Evolutionary conservation across 2,329 filamentous ascomycete genomes (phyloP), one percentile per base, ranked within the genome.

Genomic region (Arthrobotrys musiformis): DNA sequence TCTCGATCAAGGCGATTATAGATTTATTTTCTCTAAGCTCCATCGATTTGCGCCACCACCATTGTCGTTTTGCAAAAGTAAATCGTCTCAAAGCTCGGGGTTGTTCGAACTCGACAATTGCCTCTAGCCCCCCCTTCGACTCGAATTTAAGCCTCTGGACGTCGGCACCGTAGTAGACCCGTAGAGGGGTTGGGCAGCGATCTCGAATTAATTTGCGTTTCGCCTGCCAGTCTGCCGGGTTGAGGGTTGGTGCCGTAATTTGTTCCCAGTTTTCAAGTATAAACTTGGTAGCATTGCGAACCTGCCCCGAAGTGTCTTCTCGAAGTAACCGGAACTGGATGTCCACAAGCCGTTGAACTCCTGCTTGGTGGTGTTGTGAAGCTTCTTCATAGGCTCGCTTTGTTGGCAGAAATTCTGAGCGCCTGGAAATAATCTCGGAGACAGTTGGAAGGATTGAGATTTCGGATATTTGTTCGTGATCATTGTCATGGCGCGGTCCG

Each of bases 391-490:
- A 73, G 4, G 78, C 72, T 11, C 72, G 75, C 4, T 44, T 76
- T 35, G 64, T 70, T 2, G 81, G 81, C 19, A 81, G 78, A 50
- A 79, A 78, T 22, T 69, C 61, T 17, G 66, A 44, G 44, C 72
- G 46, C 26, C 78, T 69, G 28, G 66, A 19, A 19, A 66, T 75
- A 67, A 83, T 82, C 42, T 83, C 82, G n/a, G 79, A 73, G 11
- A 81, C 80, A 4, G 82, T 82, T 0, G 82, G 82, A 30, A 83
- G 69, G 26, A 83, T 82, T n/a, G 74, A 78, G 33, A 83, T 83
- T 48, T 83, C 74, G 11, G 79, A 79, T 50, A 83, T 82, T 35
- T 73, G 42, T 7, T 78, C 78, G 26, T 82, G 80, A 28, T 78
- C 78, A 13, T 83, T 81, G 50, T 82, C 81, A 70, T 82, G 80